phyloP scores from a whole-genome alignment of 177 flowering plant species.

The Vitis hybrid region DNA sequence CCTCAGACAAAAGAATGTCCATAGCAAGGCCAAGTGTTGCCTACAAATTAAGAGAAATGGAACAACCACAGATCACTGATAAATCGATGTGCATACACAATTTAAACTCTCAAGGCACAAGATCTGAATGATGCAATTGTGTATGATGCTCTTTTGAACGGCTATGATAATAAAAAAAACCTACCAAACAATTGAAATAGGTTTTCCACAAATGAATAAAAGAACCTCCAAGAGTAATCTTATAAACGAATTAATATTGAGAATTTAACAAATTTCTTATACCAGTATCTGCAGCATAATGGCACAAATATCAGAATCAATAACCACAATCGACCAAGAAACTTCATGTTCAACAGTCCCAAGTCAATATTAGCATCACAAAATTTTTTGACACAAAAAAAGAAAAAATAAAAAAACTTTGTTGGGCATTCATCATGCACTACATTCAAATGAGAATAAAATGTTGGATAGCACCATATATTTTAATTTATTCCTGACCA shows the following conservation, averaged over 20 bases:
- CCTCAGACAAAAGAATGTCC: constrained; percentile 86
- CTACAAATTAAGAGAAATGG: constrained; percentile 28
- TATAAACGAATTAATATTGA: not conserved
- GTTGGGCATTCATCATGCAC: too few relatives aligned
- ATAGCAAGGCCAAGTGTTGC: constrained; percentile 87
- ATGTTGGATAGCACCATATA: too few relatives aligned
- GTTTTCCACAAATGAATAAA: not conserved
- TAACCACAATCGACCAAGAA: too few relatives aligned
- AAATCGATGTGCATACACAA: not conserved
- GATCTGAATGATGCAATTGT: not conserved
- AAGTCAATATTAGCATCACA: too few relatives aligned
- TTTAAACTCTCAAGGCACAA: not conserved
- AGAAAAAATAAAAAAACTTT: too few relatives aligned
- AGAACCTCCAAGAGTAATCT: not conserved
- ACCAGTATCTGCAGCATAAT: too few relatives aligned
- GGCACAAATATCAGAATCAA: too few relatives aligned
- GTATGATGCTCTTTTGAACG: too few relatives aligned
- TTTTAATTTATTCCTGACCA: too few relatives aligned
- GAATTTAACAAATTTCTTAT: not conserved
- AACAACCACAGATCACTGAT: not conserved
- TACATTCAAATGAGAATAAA: too few relatives aligned
- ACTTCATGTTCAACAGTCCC: too few relatives aligned
- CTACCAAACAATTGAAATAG: not conserved
- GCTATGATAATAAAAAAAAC: not conserved
- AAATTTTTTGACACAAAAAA: too few relatives aligned